Percentiles rank a stretch among this genome's conserved stretches.
These are phyloP conservation scores for Termitomyces sp. DNA, from an alignment of 768 basidiomycete species.

Conservation along the genomic window DNA sequence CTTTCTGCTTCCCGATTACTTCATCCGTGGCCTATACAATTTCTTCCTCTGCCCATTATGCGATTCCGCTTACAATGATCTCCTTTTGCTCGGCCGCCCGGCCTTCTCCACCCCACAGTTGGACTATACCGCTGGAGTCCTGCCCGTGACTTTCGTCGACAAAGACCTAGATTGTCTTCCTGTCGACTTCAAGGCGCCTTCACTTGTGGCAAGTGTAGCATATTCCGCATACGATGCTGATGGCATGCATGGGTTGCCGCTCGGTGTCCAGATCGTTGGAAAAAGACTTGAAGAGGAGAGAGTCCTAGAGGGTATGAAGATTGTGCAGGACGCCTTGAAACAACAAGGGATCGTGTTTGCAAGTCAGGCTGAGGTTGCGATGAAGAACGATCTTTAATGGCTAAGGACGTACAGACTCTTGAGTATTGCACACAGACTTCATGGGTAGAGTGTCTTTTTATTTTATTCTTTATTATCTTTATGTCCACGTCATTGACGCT, in stretches of 20 bases:
- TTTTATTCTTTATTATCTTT: constrained; percentile 15
- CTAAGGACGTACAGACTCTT: not conserved
- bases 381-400: not conserved
- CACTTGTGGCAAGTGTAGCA: constrained; percentile 16
- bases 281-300: constrained; percentile 69
- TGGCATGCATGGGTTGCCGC: constrained; percentile 64
- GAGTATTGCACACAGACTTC: not conserved
- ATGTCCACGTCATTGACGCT: not conserved
- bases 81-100: not conserved
- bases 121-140: constrained; percentile 55
- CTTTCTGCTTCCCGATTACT: not conserved
- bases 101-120: constrained; percentile 27
- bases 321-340: constrained; percentile 38
- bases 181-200: constrained; percentile 27
- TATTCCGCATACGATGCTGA: constrained; percentile 54
- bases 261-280: constrained; percentile 66
- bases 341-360: constrained; percentile 25
- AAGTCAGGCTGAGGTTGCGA: constrained; percentile 1
- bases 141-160: constrained; percentile 57
- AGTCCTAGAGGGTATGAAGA: constrained; percentile 65
- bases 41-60: not conserved
- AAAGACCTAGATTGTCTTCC: constrained; percentile 32
- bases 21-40: not conserved
- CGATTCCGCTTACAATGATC: not conserved
- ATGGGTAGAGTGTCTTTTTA: not conserved